Base-by-base conservation (phyloP, 176 grass and related monocot genomes). In the Alloteropsis semialata region DNA sequence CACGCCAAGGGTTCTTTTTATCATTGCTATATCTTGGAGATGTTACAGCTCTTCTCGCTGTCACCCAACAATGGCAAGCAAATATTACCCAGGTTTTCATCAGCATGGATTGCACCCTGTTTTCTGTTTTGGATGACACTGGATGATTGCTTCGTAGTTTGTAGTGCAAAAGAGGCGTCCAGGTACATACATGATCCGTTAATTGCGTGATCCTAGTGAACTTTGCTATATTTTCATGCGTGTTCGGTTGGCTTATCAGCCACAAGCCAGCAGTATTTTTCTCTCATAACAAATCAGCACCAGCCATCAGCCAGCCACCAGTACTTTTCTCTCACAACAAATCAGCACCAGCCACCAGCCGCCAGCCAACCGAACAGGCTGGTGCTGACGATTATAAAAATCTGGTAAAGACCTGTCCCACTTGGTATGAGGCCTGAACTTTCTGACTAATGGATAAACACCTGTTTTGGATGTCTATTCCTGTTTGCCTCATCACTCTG, bases 21-120 rank as follows among this genome's bases (percentile, higher is more conserved):
- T 43, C 2, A 28, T n/a, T 72, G 36, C 42, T n/a, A 82, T 73
- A 82, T 73, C 59, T 74, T 68, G 74, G 72, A 42, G 72, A 38
- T 73, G 75, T 22, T 76, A 64, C 84, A 90, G 84, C 84, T 53
- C n/a, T 72, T 82, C 84, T 87, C 74, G 74, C 66, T 87, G 84
- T 86, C 79, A 81, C 54, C 33, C 43, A n/a, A 64, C 46, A 72
- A 61, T 79, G 58, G 41, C 49, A 79, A 83, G 65, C n/a, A 66
- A 21, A 67, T 87, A 61, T 41, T 87, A 60, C n/a, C 25, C 39
- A 58, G 58, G 27, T 74, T 58, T 54, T 8, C 34, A 43, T 18
- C 63, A 56, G n/a, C 17, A 21, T 19, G 54, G 28, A 60, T 61
- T 36, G 29, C 41, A 21, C 27, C 68, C 49, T 82, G 12, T 69